phyloP scores from a whole-genome alignment of 176 grass and related monocot genomes.

The Dactylis glomerata region DNA sequence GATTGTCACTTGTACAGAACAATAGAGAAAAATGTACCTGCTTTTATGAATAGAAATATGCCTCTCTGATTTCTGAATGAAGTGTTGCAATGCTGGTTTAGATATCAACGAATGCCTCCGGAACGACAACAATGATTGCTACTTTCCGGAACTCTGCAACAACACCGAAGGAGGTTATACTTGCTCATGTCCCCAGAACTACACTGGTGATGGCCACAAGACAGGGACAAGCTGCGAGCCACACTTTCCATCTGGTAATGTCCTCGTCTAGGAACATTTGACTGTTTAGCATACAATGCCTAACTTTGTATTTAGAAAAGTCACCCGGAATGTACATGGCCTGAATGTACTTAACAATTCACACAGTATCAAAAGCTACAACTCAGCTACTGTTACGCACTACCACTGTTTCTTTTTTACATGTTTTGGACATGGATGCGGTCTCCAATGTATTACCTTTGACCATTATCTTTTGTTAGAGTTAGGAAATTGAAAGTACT shows the following conservation, averaged over 20 bases:
- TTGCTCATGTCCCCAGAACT: conserved; percentile 23
- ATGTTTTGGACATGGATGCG: neutral
- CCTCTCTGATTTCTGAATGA: conserved; percentile 13
- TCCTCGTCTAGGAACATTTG: neutral
- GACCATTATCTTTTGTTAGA: neutral
- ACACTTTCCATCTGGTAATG: neutral
- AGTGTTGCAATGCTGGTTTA: neutral
- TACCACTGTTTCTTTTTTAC: neutral
- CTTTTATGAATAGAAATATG: neutral
- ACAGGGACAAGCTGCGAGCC: neutral
- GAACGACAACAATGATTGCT: neutral
- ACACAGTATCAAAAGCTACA: neutral
- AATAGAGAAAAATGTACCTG: neutral
- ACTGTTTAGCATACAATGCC: neutral
- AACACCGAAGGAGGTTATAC: conserved; percentile 21
- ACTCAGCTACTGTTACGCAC: neutral
- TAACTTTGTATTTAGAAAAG: neutral
- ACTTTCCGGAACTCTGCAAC: neutral
- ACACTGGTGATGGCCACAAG: neutral
- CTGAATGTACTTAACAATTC: neutral
- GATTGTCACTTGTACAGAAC: neutral
- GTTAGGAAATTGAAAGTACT: neutral
- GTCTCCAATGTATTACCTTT: neutral
- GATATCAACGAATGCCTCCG: conserved; percentile 38
- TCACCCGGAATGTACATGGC: neutral